These are phyloP conservation scores for Kwoniella pini DNA, from an alignment of 768 basidiomycete species.

Conservation along the genomic window DNA sequence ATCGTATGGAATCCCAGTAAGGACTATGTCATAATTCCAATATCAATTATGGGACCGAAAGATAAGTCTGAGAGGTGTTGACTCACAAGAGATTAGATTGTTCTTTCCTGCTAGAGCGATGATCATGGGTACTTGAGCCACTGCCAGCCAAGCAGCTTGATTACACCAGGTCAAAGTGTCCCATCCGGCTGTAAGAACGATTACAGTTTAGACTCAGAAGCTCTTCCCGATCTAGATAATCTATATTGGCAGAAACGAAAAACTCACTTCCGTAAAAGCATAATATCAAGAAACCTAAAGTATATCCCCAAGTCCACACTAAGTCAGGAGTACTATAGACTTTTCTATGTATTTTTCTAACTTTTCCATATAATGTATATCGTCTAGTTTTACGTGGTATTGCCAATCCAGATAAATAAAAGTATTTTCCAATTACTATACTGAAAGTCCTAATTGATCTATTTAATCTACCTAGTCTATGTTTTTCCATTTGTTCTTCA, in stretches of 20 bases:
- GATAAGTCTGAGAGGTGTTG: no score
- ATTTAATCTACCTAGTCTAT: constrained; percentile 3
- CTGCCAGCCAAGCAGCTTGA: constrained; percentile 38
- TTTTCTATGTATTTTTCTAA: constrained; percentile 11
- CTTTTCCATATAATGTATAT: constrained; percentile 14
- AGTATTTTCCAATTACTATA: constrained; percentile 17
- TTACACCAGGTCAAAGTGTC: constrained; percentile 25
- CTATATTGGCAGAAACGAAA: background rate
- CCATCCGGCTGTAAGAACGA: constrained; percentile 27
- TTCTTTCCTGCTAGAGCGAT: constrained; percentile 66
- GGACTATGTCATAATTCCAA: no score
- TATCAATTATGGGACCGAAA: no score
- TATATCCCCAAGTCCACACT: constrained; percentile 29
- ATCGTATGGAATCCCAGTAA: constrained; percentile 64
- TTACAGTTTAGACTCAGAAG: background rate
- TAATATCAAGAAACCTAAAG: constrained; percentile 23
- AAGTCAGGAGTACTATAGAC: constrained; percentile 27
- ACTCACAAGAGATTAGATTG: constrained; percentile 62
- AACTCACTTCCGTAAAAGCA: constrained; percentile 42
- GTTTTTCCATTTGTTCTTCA: background rate
- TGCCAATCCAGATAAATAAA: constrained; percentile 24
- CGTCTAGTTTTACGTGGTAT: constrained; percentile 5
- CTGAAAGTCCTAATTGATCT: constrained; percentile 1
- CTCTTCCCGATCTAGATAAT: background rate
- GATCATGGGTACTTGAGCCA: constrained; percentile 61